Evolutionary conservation across 345 rosid species (phyloP).

Genomic region (Moricandia arvensis): DNA sequence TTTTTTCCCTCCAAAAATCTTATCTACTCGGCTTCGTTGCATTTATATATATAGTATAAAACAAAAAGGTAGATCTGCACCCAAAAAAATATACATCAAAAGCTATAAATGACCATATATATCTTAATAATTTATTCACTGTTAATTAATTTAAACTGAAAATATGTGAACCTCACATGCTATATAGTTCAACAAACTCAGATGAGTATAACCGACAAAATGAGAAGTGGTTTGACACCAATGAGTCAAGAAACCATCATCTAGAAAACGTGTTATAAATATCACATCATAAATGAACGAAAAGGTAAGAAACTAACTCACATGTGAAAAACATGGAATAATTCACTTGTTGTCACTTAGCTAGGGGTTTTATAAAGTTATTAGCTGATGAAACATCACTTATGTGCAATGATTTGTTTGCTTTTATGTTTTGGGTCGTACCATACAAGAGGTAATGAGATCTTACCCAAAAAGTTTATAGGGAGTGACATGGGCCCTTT

Average conservation of each 20-base stretch:
- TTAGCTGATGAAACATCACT: neutral
- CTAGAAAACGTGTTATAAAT: neutral
- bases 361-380: neutral
- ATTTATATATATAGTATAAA: too few relatives aligned
- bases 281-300: neutral
- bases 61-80: neutral
- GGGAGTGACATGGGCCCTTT: slow-evolving; percentile 8
- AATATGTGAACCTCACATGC: neutral
- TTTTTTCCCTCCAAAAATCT: neutral
- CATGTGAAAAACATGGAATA: neutral
- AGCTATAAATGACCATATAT: neutral
- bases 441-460: slow-evolving; percentile 43
- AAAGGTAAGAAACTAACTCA: neutral
- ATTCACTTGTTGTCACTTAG: neutral
- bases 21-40: neutral
- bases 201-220: neutral
- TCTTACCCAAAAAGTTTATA: slow-evolving; percentile 6
- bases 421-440: slow-evolving; percentile 50
- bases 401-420: slow-evolving; percentile 38
- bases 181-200: neutral
- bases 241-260: neutral
- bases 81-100: neutral
- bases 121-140: neutral
- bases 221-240: neutral
- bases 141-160: neutral